Evolutionary conservation across 768 basidiomycete species (phyloP), one percentile per base, ranked within the genome.

Genomic region (Psilocybe cyanescens): DNA sequence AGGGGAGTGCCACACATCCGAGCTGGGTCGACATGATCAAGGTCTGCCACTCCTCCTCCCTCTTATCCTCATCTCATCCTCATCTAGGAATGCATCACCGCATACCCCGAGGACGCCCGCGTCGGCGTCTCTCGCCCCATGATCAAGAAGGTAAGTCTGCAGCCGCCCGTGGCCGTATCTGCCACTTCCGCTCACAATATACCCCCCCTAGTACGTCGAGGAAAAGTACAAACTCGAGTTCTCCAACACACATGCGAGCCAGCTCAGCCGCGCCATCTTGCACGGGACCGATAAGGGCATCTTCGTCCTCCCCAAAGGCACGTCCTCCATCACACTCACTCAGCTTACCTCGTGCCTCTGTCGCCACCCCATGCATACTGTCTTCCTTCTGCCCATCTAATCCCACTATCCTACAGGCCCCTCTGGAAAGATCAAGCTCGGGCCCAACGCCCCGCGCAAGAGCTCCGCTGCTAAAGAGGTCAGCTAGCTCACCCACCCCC

Each of bases 11-110:
- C 50, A 44, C 41, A 44, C 89, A 90, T 74, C 89, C 89, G 4
- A 76, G 81, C 61, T 91, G 89, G 89, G 79, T 86, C 59, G 89
- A 90, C 68, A 91, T 91, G 89, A 91, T 91, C 76, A 91, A 88
- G 82, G 89, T 90, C 66, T 37, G 51, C 50, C 59, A 76, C 68
- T 74, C 69, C 70, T 75, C 76, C 65, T 70, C 75, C 72, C 5
- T 53, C 61, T 55, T 53, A 63, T 54, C 60, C 62, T 66, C 61
- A 68, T 69, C 51, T 48, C 47, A 35, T n/a, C 44, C 19, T 16
- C 45, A 28, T 47, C 17, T 64, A 83, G 80, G 92, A 94, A 77
- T 91, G 89, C 70, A 91, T 95, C 77, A 76, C 79, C 60, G 83
- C 83, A 33, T 81, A 89, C 73, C 86, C 85, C 41, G 88, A 89